Evolutionary conservation across 164 flowering plant genomes (phyloP).

Genomic region (Euptelea pleiosperma): DNA sequence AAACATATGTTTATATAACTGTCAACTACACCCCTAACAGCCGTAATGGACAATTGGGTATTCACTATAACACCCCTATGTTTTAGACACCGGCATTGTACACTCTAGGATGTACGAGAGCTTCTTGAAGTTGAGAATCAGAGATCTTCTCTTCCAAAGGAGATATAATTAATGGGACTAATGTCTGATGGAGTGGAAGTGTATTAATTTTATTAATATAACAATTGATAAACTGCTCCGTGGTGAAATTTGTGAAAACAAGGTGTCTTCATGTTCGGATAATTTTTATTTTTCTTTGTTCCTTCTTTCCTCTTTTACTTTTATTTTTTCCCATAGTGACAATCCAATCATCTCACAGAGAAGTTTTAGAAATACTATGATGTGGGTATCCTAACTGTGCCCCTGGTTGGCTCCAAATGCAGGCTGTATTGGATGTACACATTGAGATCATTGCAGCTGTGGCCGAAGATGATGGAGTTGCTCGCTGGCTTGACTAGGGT

Average conservation of each 20-base stretch:
- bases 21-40: too few relatives aligned
- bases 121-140: too few relatives aligned
- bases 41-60: too few relatives aligned
- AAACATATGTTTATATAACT: too few relatives aligned
- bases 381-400: not conserved
- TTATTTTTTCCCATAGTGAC: not conserved
- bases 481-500: constrained; percentile 84
- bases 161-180: not conserved
- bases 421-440: constrained; percentile 87
- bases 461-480: constrained; percentile 86
- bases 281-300: not conserved
- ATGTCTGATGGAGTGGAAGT: too few relatives aligned
- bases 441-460: constrained; percentile 79
- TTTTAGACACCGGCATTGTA: too few relatives aligned
- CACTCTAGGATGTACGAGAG: too few relatives aligned
- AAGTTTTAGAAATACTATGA: not conserved
- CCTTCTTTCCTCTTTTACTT: not conserved
- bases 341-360: not conserved
- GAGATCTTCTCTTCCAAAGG: too few relatives aligned
- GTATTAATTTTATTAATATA: too few relatives aligned
- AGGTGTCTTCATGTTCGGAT: not conserved
- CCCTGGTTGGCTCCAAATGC: constrained; percentile 21
- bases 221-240: not conserved
- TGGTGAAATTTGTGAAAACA: not conserved
- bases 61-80: too few relatives aligned